Evolutionary conservation across 2,329 filamentous ascomycete genomes (phyloP).

Genomic region (Colletotrichum destructivum): DNA sequence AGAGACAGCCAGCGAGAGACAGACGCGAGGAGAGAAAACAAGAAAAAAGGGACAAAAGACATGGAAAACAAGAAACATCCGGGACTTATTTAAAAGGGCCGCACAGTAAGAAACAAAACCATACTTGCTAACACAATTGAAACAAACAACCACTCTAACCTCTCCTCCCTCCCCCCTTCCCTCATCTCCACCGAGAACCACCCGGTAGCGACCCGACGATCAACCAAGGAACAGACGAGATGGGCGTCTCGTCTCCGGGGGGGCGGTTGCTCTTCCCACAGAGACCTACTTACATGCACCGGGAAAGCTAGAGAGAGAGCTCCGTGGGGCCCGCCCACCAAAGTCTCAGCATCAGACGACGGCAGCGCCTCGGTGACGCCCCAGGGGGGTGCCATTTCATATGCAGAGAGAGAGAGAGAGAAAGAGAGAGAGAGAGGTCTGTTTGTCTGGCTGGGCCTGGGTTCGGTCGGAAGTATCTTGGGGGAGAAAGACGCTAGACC

Average conservation of each 20-base stretch:
- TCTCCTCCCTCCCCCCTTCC: background rate
- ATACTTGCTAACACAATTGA: too few relatives aligned
- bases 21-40: background rate
- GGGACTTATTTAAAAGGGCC: background rate
- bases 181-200: conserved; percentile 8
- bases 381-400: too few relatives aligned
- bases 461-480: too few relatives aligned
- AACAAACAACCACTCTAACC: background rate
- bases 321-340: conserved; percentile 1
- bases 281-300: background rate
- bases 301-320: background rate
- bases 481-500: background rate
- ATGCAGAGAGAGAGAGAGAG: too few relatives aligned
- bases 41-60: background rate
- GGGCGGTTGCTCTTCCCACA: background rate
- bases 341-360: conserved; percentile 36
- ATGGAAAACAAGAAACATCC: background rate
- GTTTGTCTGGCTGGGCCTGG: background rate
- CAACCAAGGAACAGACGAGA: background rate
- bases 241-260: background rate
- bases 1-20: background rate
- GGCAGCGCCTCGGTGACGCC: background rate
- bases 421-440: background rate
- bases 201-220: background rate
- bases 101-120: background rate